Conservation (phyloP, 805 yeast genomes). For the Metschnikowia kunwiensis region DNA sequence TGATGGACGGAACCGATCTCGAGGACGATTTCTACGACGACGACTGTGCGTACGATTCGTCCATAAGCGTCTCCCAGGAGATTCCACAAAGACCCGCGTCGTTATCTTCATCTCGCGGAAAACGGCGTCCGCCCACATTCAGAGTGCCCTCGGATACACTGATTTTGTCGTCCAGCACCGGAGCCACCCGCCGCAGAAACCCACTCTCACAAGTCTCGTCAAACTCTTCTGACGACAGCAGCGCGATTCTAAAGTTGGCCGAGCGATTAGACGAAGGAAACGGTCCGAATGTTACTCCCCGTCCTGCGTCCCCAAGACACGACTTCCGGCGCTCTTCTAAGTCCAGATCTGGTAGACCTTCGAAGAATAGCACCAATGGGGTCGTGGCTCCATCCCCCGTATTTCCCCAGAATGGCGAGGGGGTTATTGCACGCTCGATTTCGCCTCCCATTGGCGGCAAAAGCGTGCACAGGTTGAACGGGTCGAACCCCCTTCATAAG, state of each 20-base stretch:
- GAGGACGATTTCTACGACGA: slow-evolving; percentile 35
- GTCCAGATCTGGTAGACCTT: neutral
- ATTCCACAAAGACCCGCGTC: slow-evolving; percentile 18
- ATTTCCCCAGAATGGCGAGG: slow-evolving; percentile 5
- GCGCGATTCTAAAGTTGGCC: slow-evolving; percentile 10
- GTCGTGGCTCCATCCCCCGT: slow-evolving; percentile 9
- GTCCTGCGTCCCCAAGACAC: slow-evolving; percentile 8
- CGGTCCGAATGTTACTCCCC: slow-evolving; percentile 1
- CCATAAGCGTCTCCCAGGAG: slow-evolving; percentile 35
- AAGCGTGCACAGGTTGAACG: neutral
- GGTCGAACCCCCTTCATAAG: neutral
- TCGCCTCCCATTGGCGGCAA: slow-evolving; percentile 12
- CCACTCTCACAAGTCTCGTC: slow-evolving; percentile 35
- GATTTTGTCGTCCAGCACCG: slow-evolving; percentile 29
- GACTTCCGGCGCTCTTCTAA: slow-evolving; percentile 3
- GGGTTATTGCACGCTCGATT: slow-evolving; percentile 2
- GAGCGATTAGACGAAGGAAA: slow-evolving; percentile 13
- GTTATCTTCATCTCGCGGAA: slow-evolving; percentile 12
- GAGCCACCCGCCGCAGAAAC: slow-evolving; percentile 26
- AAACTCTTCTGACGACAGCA: slow-evolving; percentile 38
- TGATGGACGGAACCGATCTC: slow-evolving; percentile 39
- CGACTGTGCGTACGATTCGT: slow-evolving; percentile 37
- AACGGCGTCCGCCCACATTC: slow-evolving; percentile 31
- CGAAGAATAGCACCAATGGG: neutral
- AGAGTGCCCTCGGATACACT: slow-evolving; percentile 37